Conservation (phyloP, 2,329 filamentous ascomycete species). For the Ceratocystis diversiconidia region DNA sequence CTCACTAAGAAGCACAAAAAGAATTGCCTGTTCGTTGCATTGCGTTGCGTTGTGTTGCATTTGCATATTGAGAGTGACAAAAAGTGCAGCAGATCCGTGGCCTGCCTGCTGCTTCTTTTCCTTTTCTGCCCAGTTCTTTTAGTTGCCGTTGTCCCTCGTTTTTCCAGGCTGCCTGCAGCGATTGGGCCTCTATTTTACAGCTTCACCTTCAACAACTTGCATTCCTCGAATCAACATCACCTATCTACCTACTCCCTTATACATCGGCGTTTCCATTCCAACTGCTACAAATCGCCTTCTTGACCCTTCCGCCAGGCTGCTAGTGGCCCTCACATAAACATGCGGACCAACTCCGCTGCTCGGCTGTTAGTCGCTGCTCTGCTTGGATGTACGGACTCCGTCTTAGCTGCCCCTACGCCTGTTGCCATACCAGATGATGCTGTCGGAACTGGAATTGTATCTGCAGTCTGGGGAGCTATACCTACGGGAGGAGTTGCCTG, state of each 20-base stretch:
- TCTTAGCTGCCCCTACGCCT: slow-evolving; percentile 12
- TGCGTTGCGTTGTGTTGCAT: slow-evolving; percentile 3
- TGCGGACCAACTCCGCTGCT: background rate
- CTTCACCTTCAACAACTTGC: background rate
- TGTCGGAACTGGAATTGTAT: slow-evolving; percentile 42
- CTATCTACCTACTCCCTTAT: background rate
- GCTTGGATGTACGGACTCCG: slow-evolving; percentile 4
- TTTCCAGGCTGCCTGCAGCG: background rate
- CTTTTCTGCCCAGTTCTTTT: background rate
- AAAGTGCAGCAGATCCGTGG: slow-evolving; percentile 1
- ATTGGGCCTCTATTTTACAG: background rate
- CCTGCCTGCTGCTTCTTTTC: background rate
- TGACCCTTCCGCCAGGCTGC: background rate
- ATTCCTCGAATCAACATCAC: background rate
- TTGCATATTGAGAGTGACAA: slow-evolving; percentile 1
- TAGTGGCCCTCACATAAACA: background rate
- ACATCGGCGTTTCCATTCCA: slow-evolving; percentile 1
- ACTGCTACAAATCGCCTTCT: background rate
- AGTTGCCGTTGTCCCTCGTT: background rate
- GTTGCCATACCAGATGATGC: slow-evolving; percentile 6
- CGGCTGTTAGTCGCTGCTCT: slow-evolving; percentile 9
- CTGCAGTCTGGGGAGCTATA: slow-evolving; percentile 31
- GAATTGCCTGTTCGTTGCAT: background rate
- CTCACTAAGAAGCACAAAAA: background rate
- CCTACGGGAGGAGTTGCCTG: slow-evolving; percentile 35